Percentiles rank a stretch among this genome's conserved stretches.
Conservation (phyloP, 768 basidiomycete genomes). For the Tricholoma flavovirens region DNA sequence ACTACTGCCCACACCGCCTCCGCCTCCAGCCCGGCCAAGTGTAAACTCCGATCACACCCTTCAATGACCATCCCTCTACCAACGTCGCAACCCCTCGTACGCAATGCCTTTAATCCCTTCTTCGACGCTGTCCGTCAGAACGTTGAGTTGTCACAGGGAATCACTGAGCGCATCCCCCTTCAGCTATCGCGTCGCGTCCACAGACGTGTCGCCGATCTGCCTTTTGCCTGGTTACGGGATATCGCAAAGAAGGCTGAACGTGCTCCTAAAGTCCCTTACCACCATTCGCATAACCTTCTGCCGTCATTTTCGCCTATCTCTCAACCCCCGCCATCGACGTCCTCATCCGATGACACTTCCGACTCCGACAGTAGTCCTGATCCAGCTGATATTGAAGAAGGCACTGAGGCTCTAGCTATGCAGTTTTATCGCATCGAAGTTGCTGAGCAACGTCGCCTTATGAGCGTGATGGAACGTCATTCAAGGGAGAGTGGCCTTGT, state of each 20-base stretch:
- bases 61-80: conserved; percentile 17
- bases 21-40: conserved; percentile 4
- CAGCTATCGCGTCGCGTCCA: conserved; percentile 44
- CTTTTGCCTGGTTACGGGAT: conserved; percentile 72
- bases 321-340: conserved; percentile 18
- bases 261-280: conserved; percentile 10
- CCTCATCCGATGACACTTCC: conserved; percentile 24
- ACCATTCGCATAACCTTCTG: conserved; percentile 3
- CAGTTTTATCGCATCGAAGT: conserved; percentile 93
- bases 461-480: conserved; percentile 91
- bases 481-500: conserved; percentile 47
- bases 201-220: conserved; percentile 64
- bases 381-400: conserved; percentile 49
- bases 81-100: conserved; percentile 12
- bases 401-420: conserved; percentile 76
- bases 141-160: conserved; percentile 67
- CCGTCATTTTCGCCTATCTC: conserved; percentile 1
- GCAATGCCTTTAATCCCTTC: conserved; percentile 75
- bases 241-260: conserved; percentile 40
- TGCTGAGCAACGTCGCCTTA: conserved; percentile 82
- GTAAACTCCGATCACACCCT: conserved; percentile 14
- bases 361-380: conserved; percentile 25
- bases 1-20: conserved; percentile 35
- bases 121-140: conserved; percentile 93
- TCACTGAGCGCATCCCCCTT: conserved; percentile 81